These are phyloP conservation scores for Meripilus lineatus DNA, from an alignment of 1,284 basidiomycete species.

Conservation along the genomic window DNA sequence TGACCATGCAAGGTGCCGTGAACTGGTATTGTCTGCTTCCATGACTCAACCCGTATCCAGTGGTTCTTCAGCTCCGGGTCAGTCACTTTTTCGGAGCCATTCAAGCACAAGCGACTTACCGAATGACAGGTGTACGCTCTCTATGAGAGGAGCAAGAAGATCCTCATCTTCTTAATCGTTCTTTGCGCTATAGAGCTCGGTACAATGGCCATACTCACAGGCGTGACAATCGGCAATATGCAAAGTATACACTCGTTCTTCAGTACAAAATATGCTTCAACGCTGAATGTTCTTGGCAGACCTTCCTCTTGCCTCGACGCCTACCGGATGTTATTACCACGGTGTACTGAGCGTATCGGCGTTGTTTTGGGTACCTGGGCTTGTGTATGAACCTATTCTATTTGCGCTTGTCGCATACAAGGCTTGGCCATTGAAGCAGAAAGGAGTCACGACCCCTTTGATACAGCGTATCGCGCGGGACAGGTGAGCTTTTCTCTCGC, in stretches of 20 bases:
- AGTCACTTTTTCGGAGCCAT: conserved; percentile 1
- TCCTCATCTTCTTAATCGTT: conserved; percentile 15
- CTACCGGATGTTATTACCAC: conserved; percentile 22
- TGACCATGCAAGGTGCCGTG: conserved; percentile 18
- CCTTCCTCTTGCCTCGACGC: conserved; percentile 21
- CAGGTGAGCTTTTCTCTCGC: conserved; percentile 9
- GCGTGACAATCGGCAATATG: conserved; percentile 18
- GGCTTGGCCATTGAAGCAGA: conserved; percentile 12
- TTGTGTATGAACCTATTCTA: conserved; percentile 23
- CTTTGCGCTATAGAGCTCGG: conserved; percentile 15
- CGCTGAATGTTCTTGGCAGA: conserved; percentile 9
- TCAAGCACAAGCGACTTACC: not conserved
- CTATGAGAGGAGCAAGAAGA: conserved; percentile 16
- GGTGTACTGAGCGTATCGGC: conserved; percentile 19
- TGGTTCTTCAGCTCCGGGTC: conserved; percentile 16
- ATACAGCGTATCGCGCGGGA: conserved; percentile 15
- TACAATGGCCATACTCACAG: conserved; percentile 19
- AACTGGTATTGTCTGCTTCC: not conserved
- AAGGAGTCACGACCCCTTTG: conserved; percentile 6
- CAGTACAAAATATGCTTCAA: not conserved
- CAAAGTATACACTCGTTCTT: not conserved
- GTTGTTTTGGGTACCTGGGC: conserved; percentile 23
- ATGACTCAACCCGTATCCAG: conserved; percentile 1
- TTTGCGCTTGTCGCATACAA: conserved; percentile 22
- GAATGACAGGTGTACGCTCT: conserved; percentile 22